phyloP scores from a whole-genome alignment of 192 early-diverging fungal species.

The Spizellomyces sp. region DNA sequence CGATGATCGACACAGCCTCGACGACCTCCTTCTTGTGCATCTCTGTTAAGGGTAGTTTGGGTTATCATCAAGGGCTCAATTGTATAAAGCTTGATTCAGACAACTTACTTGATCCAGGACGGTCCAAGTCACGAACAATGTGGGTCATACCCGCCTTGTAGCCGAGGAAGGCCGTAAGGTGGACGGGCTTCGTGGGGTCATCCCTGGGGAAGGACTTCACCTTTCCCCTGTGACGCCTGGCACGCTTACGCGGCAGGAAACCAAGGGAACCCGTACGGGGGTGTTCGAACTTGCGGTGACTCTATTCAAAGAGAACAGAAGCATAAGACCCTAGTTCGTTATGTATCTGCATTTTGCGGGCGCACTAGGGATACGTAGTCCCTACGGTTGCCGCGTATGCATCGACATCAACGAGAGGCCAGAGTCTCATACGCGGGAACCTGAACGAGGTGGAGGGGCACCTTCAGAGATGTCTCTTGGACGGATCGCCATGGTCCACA shows the following conservation, averaged over 20 bases:
- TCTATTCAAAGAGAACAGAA: conserved; percentile 2
- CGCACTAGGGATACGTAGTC: conserved; percentile 9
- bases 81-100: conserved; percentile 16
- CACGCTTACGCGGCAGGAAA: conserved; percentile 88
- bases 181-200: conserved; percentile 89
- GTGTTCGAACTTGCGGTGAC: conserved; percentile 95
- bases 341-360: conserved; percentile 27
- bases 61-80: background rate
- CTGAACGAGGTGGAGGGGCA: background rate
- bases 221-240: conserved; percentile 90
- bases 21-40: conserved; percentile 99
- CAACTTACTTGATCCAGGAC: conserved; percentile 89
- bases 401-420: conserved; percentile 25
- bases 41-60: conserved; percentile 56
- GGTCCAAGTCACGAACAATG: conserved; percentile 98
- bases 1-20: conserved; percentile 97
- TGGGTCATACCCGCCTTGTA: conserved; percentile 99
- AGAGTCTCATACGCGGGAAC: conserved; percentile 11
- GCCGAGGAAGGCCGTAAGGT: conserved; percentile 98
- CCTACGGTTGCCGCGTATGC: conserved; percentile 25
- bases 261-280: conserved; percentile 86
- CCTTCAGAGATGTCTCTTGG: too few relatives aligned
- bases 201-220: conserved; percentile 99
- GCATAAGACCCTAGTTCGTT: conserved; percentile 16
- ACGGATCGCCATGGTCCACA: too few relatives aligned